Base-by-base conservation (phyloP, 2,329 filamentous ascomycete species). In the Fusarium duplospermum region DNA sequence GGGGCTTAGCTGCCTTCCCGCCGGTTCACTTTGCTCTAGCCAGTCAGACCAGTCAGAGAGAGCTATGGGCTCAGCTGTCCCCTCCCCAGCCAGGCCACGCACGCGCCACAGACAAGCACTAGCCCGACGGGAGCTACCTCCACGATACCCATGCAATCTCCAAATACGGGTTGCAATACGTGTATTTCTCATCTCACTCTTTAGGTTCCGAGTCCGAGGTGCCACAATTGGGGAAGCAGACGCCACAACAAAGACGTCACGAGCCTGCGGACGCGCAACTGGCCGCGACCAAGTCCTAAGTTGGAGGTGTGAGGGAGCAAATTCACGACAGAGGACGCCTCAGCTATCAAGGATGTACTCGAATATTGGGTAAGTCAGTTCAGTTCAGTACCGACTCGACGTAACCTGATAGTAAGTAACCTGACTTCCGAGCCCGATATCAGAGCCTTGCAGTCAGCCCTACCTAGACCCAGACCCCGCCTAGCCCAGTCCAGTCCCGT, bases 1-100 rank as follows among this genome's bases (percentile, higher is more conserved):
- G 72, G 73, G 73, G 73, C 73, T 76, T 64, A 76, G 73, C 52
- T 42, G 66, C 63, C 62, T 57, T 59, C 36, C 47, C 50, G 47
- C 69, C 65, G 38, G 59, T 62, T 45, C 47, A 52, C 47, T 50
- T 29, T 50, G 24, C 2, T 29, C 45, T 29, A 16, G 18, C 45
- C 45, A 50, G 45, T 50, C 45, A 50, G 45, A 29, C 24, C 16
- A 50, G 45, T 24, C 45, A 29, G 24, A 50, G 24, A 50, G 24
- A 27, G 22, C 45, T 50, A 18, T 50, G 45, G 42, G 24, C 45
- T 50, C 24, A 58, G 67, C 71, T 73, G 62, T 64, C 71, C 40
- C 20, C 40, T 45, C 68, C 36, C 18, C 4, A 11, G 11, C 31
- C 31, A 62, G 20, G 64, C 58, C 71, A 74, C 71, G 68, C 68